phyloP scores from a whole-genome alignment of 148 eudicot genomes.

The Camellia japonica region DNA sequence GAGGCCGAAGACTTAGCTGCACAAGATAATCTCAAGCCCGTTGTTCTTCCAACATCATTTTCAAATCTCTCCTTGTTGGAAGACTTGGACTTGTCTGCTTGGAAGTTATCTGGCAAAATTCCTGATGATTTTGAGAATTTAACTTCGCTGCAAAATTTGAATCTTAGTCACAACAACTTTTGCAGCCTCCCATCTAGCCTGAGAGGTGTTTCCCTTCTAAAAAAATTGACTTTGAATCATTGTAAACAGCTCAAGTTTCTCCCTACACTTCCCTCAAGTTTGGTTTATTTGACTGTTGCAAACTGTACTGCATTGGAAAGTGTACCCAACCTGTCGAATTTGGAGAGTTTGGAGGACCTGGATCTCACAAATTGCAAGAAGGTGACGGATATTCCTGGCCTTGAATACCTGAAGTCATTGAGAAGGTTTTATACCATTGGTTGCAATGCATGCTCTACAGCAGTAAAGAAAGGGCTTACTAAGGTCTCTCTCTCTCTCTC shows the following conservation, averaged over 20 bases:
- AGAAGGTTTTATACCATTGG: constrained; percentile 51
- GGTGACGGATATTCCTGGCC: constrained; percentile 48
- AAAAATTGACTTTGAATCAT: constrained; percentile 35
- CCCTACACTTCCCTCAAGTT: constrained; percentile 54
- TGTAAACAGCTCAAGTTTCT: constrained; percentile 44
- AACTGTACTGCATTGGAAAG: constrained; percentile 43
- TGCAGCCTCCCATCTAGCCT: constrained; percentile 43
- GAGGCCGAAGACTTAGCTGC: too few relatives aligned
- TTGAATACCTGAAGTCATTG: constrained; percentile 50
- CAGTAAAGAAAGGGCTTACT: constrained; percentile 28
- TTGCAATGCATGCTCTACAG: constrained; percentile 35
- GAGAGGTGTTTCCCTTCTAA: constrained; percentile 35
- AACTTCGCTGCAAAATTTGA: constrained; percentile 34
- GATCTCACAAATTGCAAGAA: constrained; percentile 47
- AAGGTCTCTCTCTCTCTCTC: constrained; percentile 24
- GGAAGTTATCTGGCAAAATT: constrained; percentile 44
- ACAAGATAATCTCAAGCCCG: background rate
- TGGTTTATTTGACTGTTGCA: constrained; percentile 44
- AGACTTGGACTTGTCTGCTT: constrained; percentile 45
- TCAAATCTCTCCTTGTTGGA: constrained; percentile 31
- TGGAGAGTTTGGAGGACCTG: constrained; percentile 42
- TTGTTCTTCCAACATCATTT: constrained; percentile 44
- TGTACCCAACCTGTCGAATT: constrained; percentile 44
- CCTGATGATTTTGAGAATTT: constrained; percentile 36
- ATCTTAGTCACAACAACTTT: constrained; percentile 50